phyloP scores from a whole-genome alignment of 371 early-diverging fungal genomes.

The Amoeboaphelidium protococcarum region DNA sequence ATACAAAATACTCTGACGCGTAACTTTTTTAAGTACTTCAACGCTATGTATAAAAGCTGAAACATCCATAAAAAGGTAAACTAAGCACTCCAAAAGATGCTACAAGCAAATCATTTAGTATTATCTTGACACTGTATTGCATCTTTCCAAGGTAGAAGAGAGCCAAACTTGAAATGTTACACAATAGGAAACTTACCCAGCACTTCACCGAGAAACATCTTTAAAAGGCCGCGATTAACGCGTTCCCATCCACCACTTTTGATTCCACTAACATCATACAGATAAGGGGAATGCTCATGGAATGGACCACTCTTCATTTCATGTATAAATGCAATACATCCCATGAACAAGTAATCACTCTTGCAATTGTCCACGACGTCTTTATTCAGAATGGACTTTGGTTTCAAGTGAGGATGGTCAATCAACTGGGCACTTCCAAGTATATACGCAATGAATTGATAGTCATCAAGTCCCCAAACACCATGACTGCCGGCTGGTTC shows the following conservation, averaged over 20 bases:
- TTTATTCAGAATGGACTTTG: neutral
- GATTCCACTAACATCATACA: conserved; percentile 81
- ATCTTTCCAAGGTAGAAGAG: conserved; percentile 15
- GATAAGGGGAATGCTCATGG: conserved; percentile 65
- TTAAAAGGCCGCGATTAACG: conserved; percentile 76
- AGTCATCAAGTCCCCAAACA: conserved; percentile 97
- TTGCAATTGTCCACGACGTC: neutral
- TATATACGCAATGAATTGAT: conserved; percentile 81
- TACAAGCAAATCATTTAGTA: no score
- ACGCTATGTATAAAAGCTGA: no score
- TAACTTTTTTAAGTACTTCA: no score
- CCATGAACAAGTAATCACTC: neutral
- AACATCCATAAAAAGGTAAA: no score
- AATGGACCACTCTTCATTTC: neutral
- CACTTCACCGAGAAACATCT: conserved; percentile 95
- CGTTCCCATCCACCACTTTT: conserved; percentile 73
- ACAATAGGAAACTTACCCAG: conserved; percentile 86
- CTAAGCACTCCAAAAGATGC: no score
- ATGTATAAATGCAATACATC: conserved; percentile 47
- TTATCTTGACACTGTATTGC: no score
- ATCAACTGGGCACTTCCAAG: conserved; percentile 20
- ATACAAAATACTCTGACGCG: no score
- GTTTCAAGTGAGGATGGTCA: neutral
- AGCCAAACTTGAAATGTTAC: conserved; percentile 94
- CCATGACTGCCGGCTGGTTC: conserved; percentile 99